phyloP scores from a whole-genome alignment of 2,329 filamentous ascomycete genomes.

The Fusarium anguioides region DNA sequence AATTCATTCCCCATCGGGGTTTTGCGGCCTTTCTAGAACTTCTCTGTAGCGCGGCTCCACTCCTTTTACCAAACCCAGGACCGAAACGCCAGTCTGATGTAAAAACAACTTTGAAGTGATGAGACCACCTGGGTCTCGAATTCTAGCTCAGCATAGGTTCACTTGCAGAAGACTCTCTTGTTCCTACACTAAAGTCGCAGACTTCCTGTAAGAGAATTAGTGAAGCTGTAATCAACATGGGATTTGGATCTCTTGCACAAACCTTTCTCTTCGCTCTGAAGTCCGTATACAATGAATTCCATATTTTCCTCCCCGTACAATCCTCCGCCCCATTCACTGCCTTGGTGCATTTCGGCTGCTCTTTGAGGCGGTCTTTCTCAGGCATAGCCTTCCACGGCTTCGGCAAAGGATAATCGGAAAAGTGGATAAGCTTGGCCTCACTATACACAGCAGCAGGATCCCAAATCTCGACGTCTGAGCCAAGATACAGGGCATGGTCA shows the following conservation, averaged over 20 bases:
- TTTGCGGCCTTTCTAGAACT: too few species aligned
- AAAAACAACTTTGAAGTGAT: too few species aligned
- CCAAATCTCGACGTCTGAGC: slow-evolving; percentile 63
- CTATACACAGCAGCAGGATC: slow-evolving; percentile 63
- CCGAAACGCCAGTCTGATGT: too few species aligned
- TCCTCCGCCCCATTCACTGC: slow-evolving; percentile 62
- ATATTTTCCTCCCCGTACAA: slow-evolving; percentile 32
- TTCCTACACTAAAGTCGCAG: neutral
- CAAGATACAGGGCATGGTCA: slow-evolving; percentile 58
- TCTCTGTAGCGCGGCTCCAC: too few species aligned
- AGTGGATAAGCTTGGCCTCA: slow-evolving; percentile 75
- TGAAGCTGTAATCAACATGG: rapidly evolving
- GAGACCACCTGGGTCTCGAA: rapidly evolving
- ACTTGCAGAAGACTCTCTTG: neutral
- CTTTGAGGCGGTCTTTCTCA: slow-evolving; percentile 3
- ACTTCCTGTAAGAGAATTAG: rapidly evolving
- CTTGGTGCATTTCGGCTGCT: slow-evolving; percentile 53
- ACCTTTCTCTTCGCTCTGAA: slow-evolving; percentile 42
- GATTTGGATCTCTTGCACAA: rapidly evolving
- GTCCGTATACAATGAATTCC: slow-evolving; percentile 62
- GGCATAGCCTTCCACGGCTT: slow-evolving; percentile 61
- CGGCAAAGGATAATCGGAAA: slow-evolving; percentile 77
- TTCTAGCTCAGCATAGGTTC: neutral
- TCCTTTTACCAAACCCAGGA: too few species aligned
- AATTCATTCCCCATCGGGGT: too few species aligned